Evolutionary conservation across 2,329 filamentous ascomycete genomes (phyloP).

Genomic region (Colletotrichum incanum): DNA sequence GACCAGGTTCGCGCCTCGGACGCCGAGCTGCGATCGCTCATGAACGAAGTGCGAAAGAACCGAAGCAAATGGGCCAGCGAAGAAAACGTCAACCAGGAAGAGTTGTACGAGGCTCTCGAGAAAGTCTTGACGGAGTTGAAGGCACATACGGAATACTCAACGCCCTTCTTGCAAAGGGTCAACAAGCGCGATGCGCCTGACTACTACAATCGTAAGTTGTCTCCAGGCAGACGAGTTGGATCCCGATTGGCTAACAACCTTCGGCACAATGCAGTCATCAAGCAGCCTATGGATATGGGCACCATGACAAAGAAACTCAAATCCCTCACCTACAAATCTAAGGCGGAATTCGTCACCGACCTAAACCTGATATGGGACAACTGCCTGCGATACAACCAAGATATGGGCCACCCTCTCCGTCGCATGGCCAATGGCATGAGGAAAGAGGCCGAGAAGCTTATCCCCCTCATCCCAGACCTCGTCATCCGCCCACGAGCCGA

Average conservation of each 20-base stretch:
- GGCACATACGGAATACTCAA: constrained; percentile 96
- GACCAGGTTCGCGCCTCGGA: constrained; percentile 93
- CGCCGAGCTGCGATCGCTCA: constrained; percentile 89
- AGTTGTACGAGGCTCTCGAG: constrained; percentile 95
- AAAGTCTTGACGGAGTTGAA: constrained; percentile 98
- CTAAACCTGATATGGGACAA: constrained; percentile 98
- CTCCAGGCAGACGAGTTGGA: constrained; percentile 23
- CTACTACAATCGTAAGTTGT: constrained; percentile 86
- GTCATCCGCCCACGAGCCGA: constrained; percentile 92
- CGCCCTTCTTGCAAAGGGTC: constrained; percentile 93
- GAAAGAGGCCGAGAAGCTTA: constrained; percentile 96
- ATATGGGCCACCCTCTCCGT: constrained; percentile 87
- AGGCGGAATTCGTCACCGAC: constrained; percentile 94
- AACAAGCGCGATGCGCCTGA: constrained; percentile 98
- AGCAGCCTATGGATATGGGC: constrained; percentile 97
- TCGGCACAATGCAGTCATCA: constrained; percentile 77
- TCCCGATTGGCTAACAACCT: constrained; percentile 45
- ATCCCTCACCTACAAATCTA: constrained; percentile 84
- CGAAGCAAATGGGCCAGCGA: constrained; percentile 99
- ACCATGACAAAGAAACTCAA: constrained; percentile 99
- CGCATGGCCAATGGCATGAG: constrained; percentile 97
- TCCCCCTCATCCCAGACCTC: constrained; percentile 94
- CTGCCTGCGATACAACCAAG: constrained; percentile 95
- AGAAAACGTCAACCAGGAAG: constrained; percentile 97
- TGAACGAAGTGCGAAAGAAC: constrained; percentile 98